Evolutionary conservation across 805 yeast genomes (phyloP).

Genomic region (Saturnispora dispora): DNA sequence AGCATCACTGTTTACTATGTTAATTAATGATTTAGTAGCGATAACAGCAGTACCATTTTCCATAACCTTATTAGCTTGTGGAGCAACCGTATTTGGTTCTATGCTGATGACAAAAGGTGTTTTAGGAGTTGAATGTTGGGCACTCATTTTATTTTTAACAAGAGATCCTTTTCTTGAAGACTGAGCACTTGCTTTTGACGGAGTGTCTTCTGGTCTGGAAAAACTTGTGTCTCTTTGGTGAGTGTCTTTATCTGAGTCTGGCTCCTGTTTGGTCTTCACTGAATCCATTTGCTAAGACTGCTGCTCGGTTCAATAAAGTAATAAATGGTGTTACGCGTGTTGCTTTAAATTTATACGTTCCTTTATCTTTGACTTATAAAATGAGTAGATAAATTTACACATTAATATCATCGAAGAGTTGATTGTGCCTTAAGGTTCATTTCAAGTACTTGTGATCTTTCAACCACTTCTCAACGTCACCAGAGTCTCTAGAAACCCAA

Average conservation of each 20-base stretch:
- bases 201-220: neutral
- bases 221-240: neutral
- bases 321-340: neutral
- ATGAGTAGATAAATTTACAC: neutral
- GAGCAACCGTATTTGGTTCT: constrained; percentile 1
- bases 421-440: neutral
- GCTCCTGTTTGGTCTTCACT: constrained; percentile 4
- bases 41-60: neutral
- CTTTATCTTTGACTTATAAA: neutral
- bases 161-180: neutral
- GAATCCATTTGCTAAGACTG: neutral
- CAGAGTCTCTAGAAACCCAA: constrained; percentile 48
- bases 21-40: neutral
- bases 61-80: neutral
- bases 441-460: constrained; percentile 18
- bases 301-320: neutral
- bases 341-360: neutral
- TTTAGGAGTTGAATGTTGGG: neutral
- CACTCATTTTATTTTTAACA: neutral
- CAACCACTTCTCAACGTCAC: constrained; percentile 40
- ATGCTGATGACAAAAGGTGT: neutral
- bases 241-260: neutral
- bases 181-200: constrained; percentile 1
- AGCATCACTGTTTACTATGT: neutral
- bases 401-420: neutral